These are phyloP conservation scores for Agaricus bisporus DNA, from an alignment of 768 basidiomycete genomes.

Conservation along the genomic window DNA sequence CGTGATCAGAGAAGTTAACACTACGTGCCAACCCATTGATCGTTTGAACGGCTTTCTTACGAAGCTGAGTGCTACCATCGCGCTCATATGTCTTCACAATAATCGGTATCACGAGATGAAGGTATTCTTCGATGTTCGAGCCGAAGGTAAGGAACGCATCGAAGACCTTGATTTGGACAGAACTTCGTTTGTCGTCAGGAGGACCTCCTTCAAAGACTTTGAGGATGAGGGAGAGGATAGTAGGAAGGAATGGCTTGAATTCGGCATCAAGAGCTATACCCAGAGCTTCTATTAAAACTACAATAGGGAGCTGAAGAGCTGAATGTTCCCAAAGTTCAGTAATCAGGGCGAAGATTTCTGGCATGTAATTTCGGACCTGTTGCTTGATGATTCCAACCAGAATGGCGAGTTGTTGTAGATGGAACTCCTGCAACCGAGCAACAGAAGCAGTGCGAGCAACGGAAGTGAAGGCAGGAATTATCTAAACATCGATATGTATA, in stretches of 20 bases:
- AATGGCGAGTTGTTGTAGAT: conserved; percentile 92
- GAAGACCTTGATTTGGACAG: conserved; percentile 84
- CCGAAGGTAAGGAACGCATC: conserved; percentile 95
- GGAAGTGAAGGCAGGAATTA: conserved; percentile 89
- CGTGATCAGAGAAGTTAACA: conserved; percentile 97
- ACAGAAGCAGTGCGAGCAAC: conserved; percentile 80
- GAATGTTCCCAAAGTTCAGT: conserved; percentile 87
- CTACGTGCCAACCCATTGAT: conserved; percentile 86
- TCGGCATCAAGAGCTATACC: conserved; percentile 94
- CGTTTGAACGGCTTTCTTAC: conserved; percentile 86
- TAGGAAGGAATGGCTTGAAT: conserved; percentile 93
- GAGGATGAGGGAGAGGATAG: conserved; percentile 81
- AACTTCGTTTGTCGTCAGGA: conserved; percentile 68
- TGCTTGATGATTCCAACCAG: conserved; percentile 96
- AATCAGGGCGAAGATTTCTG: conserved; percentile 78
- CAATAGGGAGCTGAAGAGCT: conserved; percentile 83
- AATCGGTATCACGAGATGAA: conserved; percentile 93
- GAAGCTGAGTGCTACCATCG: conserved; percentile 66
- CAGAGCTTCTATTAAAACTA: conserved; percentile 86
- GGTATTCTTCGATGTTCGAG: conserved; percentile 93
- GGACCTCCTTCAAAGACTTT: conserved; percentile 78
- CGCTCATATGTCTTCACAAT: conserved; percentile 90
- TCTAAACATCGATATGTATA: conserved; percentile 36
- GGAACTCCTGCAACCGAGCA: conserved; percentile 84
- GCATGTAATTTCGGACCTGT: conserved; percentile 89